Percentiles rank a stretch among this genome's conserved stretches.
Evolutionary conservation across 306 rosid species (phyloP).

Genomic region (Citrullus amarus): DNA sequence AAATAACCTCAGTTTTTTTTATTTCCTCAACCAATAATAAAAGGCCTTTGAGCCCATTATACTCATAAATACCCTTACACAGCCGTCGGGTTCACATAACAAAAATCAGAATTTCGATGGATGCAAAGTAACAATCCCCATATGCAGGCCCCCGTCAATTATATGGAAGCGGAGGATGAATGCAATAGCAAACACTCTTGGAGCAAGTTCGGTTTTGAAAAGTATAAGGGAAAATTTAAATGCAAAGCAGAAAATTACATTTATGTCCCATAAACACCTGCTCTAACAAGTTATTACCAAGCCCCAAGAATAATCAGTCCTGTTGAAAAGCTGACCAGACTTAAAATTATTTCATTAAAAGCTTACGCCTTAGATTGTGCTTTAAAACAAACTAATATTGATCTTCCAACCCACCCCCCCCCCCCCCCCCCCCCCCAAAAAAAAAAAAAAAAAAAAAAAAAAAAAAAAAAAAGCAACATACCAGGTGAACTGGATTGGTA

Average conservation of each 20-base stretch:
- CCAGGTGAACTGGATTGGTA: constrained; percentile 89
- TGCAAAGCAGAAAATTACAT: not conserved
- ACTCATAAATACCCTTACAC: not conserved
- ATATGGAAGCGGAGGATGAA: not conserved
- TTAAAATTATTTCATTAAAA: not conserved
- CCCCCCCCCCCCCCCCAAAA: no score
- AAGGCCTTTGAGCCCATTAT: not conserved
- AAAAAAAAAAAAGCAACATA: constrained; percentile 17
- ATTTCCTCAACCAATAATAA: not conserved
- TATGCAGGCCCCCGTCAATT: not conserved
- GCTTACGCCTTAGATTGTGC: not conserved
- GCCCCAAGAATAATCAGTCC: not conserved
- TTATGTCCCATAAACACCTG: not conserved
- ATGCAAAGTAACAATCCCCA: not conserved
- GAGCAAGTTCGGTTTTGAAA: not conserved
- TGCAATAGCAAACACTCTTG: not conserved
- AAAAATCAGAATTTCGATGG: not conserved
- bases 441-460: not conserved
- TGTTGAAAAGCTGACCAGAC: not conserved
- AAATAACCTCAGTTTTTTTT: not conserved
- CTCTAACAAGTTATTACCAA: not conserved
- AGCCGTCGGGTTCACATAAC: not conserved
- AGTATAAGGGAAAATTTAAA: not conserved
- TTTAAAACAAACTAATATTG: not conserved
- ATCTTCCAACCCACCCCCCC: not conserved